Evolutionary conservation across 1,284 basidiomycete species (phyloP).

Genomic region (Ustilago curta): DNA sequence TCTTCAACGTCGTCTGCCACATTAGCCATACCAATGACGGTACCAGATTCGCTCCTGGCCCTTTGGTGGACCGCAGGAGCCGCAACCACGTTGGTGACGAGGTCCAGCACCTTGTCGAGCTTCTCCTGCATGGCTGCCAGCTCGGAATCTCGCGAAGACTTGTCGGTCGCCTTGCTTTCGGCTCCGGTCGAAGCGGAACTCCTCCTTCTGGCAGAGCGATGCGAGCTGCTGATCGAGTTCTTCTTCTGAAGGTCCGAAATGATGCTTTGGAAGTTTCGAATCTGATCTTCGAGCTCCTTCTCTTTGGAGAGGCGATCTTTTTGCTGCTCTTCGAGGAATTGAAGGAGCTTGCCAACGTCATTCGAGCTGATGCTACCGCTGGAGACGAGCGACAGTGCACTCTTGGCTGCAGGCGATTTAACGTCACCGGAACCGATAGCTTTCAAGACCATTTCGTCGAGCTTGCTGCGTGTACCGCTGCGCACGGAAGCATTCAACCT

Average conservation of each 20-base stretch:
- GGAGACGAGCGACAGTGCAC: constrained; percentile 38
- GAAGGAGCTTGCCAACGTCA: constrained; percentile 54
- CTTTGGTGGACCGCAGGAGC: constrained; percentile 25
- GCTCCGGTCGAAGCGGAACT: constrained; percentile 24
- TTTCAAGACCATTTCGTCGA: constrained; percentile 18
- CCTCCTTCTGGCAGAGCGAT: constrained; percentile 13
- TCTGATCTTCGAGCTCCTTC: constrained; percentile 51
- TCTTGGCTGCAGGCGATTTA: constrained; percentile 24
- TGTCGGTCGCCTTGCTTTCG: constrained; percentile 25
- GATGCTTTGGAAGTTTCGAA: constrained; percentile 51
- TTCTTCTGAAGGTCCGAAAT: constrained; percentile 50
- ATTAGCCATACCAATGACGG: constrained; percentile 7
- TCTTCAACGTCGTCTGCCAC: constrained; percentile 16
- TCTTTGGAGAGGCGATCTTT: constrained; percentile 40
- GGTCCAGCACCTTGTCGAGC: constrained; percentile 55
- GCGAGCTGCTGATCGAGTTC: constrained; percentile 28
- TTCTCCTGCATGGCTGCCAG: constrained; percentile 60
- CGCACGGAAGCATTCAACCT: constrained; percentile 37
- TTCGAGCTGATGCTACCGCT: constrained; percentile 51
- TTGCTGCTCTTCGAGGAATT: constrained; percentile 57
- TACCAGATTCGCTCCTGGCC: constrained; percentile 31
- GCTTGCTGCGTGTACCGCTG: constrained; percentile 37
- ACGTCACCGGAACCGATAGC: constrained; percentile 20
- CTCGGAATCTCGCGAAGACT: constrained; percentile 34
- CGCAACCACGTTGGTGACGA: constrained; percentile 51